phyloP scores from a whole-genome alignment of 2,329 filamentous ascomycete species.

The Cryphonectria naterciae region DNA sequence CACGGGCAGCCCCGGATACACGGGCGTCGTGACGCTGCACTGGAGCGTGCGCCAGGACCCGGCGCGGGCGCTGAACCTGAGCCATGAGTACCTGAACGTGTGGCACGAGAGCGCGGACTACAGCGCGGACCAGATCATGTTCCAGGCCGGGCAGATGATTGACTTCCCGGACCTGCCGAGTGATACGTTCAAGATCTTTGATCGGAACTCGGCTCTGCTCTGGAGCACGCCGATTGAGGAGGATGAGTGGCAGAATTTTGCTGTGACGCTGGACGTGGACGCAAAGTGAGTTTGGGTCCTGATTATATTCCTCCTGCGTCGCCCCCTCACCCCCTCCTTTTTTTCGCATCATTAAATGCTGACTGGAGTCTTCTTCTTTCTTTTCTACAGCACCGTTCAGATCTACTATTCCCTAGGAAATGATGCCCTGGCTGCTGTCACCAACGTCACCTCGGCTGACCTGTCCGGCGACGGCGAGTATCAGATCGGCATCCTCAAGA shows the following conservation, averaged over 20 bases:
- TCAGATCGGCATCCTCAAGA: conserved; percentile 64
- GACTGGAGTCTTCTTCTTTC: background rate
- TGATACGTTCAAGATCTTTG: conserved; percentile 48
- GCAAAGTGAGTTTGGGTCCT: conserved; percentile 50
- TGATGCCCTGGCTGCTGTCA: conserved; percentile 52
- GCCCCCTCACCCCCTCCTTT: no score
- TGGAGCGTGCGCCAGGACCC: conserved; percentile 42
- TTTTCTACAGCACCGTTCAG: conserved; percentile 51
- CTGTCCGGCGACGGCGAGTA: conserved; percentile 58
- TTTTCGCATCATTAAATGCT: background rate
- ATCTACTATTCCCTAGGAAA: conserved; percentile 59
- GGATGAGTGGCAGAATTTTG: conserved; percentile 64
- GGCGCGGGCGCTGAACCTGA: conserved; percentile 40
- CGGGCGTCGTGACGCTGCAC: conserved; percentile 43
- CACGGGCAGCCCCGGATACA: conserved; percentile 41
- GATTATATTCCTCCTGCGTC: background rate
- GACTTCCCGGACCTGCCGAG: conserved; percentile 41
- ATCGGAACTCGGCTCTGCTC: conserved; percentile 44
- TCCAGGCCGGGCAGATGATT: conserved; percentile 41
- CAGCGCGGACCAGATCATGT: conserved; percentile 45
- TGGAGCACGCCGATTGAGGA: conserved; percentile 48
- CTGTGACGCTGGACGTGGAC: conserved; percentile 57
- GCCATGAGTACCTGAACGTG: conserved; percentile 43
- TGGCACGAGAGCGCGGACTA: conserved; percentile 45
- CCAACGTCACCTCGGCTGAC: conserved; percentile 50